Evolutionary conservation across 2,329 filamentous ascomycete species (phyloP), one percentile per base, ranked within the genome.

Genomic region (Colletotrichum phormii): DNA sequence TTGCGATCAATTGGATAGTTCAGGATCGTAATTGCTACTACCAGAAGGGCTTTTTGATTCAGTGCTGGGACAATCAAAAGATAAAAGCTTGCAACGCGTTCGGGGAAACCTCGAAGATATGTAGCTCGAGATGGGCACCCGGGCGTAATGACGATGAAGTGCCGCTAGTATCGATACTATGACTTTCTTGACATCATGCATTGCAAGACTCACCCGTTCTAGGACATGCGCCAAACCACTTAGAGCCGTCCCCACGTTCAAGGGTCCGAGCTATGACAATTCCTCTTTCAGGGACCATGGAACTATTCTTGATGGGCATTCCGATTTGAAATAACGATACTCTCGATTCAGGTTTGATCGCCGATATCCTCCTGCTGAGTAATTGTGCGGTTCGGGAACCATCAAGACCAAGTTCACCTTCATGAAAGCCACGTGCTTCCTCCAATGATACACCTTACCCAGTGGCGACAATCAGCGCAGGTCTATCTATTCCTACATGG

Each of bases 111-210:
- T 24, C 53, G 11, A 26, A 15, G 53, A 55, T 55, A 55, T 55
- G 26, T 55, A 29, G 53, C 12, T 55, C 26, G 53, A n/a, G 15
- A 12, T 12, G 29, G 18, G 12, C 4, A 24, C 42, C 60, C n/a
- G 29, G n/a, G 4, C 59, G 60, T 8, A 13, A 54, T 54, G 46
- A 53, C 24, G 46, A 54, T 26, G 18, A 3, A 7, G 24, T 6
- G 26, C 18, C n/a, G 9, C 8, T 64, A 64, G 61, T 49, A 46
- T 15, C 61, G n/a, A 18, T 53, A n/a, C 2, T 35, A 12, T 63
- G 5, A 5, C 42, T 49, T 18, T 29, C 29, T 22, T 63, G 60
- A 63, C 60, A 63, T 63, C 60, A 63, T 53, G n/a, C 13, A 64
- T 64, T 54, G 24, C n/a, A 15, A 8, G 15, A 31, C 35, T 37